These are phyloP conservation scores for Coemansia sp. DNA, from an alignment of 192 early-diverging fungal genomes.

Conservation along the genomic window DNA sequence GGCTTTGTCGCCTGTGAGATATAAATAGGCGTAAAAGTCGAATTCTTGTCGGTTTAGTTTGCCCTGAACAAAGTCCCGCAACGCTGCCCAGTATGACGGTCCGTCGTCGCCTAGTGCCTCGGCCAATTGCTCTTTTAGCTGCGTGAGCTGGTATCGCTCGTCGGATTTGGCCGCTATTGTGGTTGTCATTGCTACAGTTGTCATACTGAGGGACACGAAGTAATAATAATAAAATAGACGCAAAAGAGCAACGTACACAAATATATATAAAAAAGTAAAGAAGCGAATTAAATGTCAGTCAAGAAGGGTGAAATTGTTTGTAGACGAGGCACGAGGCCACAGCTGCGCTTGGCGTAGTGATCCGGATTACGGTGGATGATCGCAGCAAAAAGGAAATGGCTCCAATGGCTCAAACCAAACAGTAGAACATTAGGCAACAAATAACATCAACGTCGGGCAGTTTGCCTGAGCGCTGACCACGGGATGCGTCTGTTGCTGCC, in stretches of 20 bases:
- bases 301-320: neutral
- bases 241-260: neutral
- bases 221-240: neutral
- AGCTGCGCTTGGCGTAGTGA: neutral
- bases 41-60: constrained; percentile 79
- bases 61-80: constrained; percentile 76
- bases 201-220: neutral
- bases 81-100: constrained; percentile 73
- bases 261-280: neutral
- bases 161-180: constrained; percentile 29
- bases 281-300: neutral
- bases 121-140: constrained; percentile 73
- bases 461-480: neutral
- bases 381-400: neutral
- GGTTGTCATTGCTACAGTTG: neutral
- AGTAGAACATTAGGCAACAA: neutral
- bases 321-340: too few relatives aligned
- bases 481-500: neutral
- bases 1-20: constrained; percentile 58
- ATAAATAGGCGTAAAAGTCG: constrained; percentile 78
- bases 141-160: constrained; percentile 56
- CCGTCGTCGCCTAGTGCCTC: constrained; percentile 78
- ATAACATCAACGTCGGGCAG: neutral
- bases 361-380: neutral
- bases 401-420: neutral